Base-by-base conservation (phyloP, 441 rosid species). In the Jatropha multifida region DNA sequence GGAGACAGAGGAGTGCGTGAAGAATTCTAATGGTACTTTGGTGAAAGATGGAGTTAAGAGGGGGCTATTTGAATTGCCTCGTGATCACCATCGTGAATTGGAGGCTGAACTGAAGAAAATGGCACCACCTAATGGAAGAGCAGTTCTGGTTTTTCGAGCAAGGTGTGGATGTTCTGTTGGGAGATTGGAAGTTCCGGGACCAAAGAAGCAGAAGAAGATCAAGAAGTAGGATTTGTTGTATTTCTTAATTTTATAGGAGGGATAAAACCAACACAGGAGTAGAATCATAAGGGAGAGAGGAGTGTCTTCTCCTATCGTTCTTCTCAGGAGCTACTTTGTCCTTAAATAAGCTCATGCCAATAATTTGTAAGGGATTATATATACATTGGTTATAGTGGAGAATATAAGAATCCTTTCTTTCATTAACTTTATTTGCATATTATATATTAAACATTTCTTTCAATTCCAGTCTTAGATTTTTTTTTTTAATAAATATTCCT, bases 41-140 rank as follows among this genome's bases (percentile, higher is more conserved):
- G 83, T 71, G 37, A 85, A 83, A 75, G 88, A 77, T 79, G 91
- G 89, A 12, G 80, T 71, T 18, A 88, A 87, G 60, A 88, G 81
- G 66, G 92, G 95, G 0, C 76, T 90, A 46, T 89, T 92, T 66
- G 94, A 93, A 81, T 78, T 90, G 86, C 93, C 89, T 7, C 87
- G 85, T 15, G 89, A 94, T 61, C 97, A 89, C 68, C 96, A 92
- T 65, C 85, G 90, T 18, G 93, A 90, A 79, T 78, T 92, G 65
- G 92, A 92, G 81, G 92, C 94, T 0, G 93, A 92, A 84, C 73
- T 94, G 66, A 94, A 88, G 92, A 94, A 89, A 94, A 89, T 92
- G 93, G 93, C 98, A 4, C 98, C 98, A 0, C 85, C 87, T 4
- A 94, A 94, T 74, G 98, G 98, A 0, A 82, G 97, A 52, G 97